These are phyloP conservation scores for Raffaelea arxii DNA, from an alignment of 2,329 filamentous ascomycete species.

Conservation along the genomic window DNA sequence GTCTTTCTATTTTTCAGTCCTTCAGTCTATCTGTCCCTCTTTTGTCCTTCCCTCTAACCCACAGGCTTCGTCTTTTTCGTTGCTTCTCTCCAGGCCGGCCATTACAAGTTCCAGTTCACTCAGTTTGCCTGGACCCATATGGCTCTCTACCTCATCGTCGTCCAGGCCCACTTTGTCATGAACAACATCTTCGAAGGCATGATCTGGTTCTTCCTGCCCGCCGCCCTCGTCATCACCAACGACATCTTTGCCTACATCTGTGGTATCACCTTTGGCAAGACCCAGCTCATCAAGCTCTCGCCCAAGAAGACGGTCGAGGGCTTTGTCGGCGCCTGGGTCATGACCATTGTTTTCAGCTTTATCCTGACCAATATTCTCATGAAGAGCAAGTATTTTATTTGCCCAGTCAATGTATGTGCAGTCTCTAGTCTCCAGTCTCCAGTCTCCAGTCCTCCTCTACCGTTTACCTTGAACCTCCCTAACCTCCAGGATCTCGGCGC, in stretches of 20 bases:
- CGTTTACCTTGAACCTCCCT: background rate
- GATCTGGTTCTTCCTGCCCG: slow-evolving; percentile 99
- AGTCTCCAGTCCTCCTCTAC: background rate
- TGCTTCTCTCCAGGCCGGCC: slow-evolving; percentile 82
- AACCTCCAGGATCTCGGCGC: slow-evolving; percentile 66
- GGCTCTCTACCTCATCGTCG: slow-evolving; percentile 95
- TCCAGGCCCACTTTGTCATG: slow-evolving; percentile 98
- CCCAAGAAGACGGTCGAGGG: slow-evolving; percentile 99
- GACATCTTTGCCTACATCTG: slow-evolving; percentile 98
- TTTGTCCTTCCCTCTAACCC: background rate
- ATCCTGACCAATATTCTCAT: slow-evolving; percentile 74
- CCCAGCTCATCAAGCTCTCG: slow-evolving; percentile 93
- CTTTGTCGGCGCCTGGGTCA: slow-evolving; percentile 92
- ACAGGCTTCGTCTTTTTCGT: slow-evolving; percentile 97
- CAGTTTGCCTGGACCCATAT: slow-evolving; percentile 99
- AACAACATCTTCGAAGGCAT: slow-evolving; percentile 99
- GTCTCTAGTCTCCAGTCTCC: background rate
- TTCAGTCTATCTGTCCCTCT: slow-evolving; percentile 13
- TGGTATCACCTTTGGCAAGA: slow-evolving; percentile 92
- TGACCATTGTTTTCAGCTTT: slow-evolving; percentile 80
- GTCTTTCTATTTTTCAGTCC: background rate
- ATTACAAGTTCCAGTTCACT: slow-evolving; percentile 98
- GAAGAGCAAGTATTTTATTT: slow-evolving; percentile 95
- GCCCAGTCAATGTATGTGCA: slow-evolving; percentile 69
- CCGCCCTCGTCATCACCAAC: slow-evolving; percentile 91